Conservation (phyloP, 495 filamentous ascomycete species). For the Annulohypoxylon stygium region DNA sequence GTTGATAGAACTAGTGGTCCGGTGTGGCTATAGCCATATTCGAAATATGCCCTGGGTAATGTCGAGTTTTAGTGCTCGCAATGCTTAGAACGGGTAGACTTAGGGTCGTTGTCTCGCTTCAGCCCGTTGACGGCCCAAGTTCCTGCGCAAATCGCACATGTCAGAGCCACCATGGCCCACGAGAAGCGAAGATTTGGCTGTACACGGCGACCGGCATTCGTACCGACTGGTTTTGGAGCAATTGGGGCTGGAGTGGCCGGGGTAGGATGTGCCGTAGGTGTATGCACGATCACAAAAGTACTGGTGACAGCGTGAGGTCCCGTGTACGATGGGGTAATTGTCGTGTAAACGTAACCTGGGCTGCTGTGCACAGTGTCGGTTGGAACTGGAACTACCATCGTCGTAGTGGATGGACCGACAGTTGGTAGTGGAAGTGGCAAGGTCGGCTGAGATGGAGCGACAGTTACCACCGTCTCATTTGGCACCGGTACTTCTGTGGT, state of each 20-base stretch:
- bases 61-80: neutral
- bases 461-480: constrained; percentile 26
- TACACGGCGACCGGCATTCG: neutral
- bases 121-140: neutral
- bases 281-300: constrained; percentile 14
- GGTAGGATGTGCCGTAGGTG: constrained; percentile 20
- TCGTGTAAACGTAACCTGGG: constrained; percentile 32
- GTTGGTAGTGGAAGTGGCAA: neutral
- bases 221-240: constrained; percentile 21
- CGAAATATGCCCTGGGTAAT: neutral
- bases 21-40: neutral
- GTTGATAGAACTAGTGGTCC: too few species aligned
- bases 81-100: neutral
- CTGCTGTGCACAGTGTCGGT: neutral
- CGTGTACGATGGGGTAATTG: constrained; percentile 19
- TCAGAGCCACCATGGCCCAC: constrained; percentile 7
- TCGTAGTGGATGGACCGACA: neutral
- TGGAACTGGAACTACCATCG: neutral
- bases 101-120: neutral
- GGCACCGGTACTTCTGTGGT: constrained; percentile 20
- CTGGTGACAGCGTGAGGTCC: constrained; percentile 13
- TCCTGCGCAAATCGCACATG: neutral
- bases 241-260: constrained; percentile 11
- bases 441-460: constrained; percentile 23
- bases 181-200: neutral